Evolutionary conservation across 192 early-diverging fungal species (phyloP).

Genomic region (Coemansia sp.): DNA sequence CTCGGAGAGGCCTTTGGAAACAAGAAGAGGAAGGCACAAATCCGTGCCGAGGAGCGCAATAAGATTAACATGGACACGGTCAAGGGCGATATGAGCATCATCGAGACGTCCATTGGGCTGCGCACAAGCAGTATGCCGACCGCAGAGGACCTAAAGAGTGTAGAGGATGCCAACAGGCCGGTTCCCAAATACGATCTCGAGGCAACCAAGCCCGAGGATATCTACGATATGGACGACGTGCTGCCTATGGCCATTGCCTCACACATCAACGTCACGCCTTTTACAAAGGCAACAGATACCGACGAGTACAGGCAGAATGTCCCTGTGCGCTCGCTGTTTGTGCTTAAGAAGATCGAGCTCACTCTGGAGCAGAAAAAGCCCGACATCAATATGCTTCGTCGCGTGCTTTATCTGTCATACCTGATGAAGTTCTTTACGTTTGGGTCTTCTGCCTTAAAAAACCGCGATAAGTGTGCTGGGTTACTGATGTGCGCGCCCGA

Average conservation of each 20-base stretch:
- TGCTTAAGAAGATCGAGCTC: conserved; percentile 35
- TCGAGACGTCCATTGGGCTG: conserved; percentile 70
- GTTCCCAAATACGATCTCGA: conserved; percentile 74
- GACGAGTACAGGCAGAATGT: conserved; percentile 22
- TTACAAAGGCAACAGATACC: conserved; percentile 54
- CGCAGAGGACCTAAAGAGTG: conserved; percentile 55
- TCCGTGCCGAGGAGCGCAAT: conserved; percentile 83
- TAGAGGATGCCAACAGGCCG: conserved; percentile 59
- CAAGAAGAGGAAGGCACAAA: conserved; percentile 80
- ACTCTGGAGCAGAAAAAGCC: conserved; percentile 34
- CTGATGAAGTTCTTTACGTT: conserved; percentile 70
- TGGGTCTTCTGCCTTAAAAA: conserved; percentile 50
- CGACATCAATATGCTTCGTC: conserved; percentile 40
- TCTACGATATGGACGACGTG: conserved; percentile 82
- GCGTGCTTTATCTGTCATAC: conserved; percentile 74
- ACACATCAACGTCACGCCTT: conserved; percentile 61
- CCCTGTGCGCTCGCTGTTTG: conserved; percentile 34
- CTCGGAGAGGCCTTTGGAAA: conserved; percentile 93
- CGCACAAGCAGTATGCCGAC: conserved; percentile 65
- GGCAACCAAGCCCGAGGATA: conserved; percentile 65
- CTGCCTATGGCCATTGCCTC: conserved; percentile 63
- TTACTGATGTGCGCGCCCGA: conserved; percentile 60
- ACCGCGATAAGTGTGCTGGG: conserved; percentile 42
- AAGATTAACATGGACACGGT: conserved; percentile 73
- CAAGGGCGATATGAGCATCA: conserved; percentile 61